Conservation (phyloP, 2,329 filamentous ascomycete genomes). For the Drechslerella coelobrocha region DNA sequence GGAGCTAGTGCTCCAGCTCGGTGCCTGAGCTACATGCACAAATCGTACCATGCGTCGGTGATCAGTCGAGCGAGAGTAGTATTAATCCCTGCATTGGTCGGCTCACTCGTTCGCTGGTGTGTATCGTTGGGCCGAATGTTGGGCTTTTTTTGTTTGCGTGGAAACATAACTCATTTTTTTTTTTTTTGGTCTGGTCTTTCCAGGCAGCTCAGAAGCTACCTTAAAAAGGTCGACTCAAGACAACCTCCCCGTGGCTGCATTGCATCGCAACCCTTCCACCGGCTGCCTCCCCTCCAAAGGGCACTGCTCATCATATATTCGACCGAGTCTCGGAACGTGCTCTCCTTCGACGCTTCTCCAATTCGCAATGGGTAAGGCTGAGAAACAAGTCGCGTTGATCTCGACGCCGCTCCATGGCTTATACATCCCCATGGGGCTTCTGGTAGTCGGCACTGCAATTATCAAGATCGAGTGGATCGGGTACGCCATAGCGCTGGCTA, state of each 20-base stretch:
- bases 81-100: too few relatives aligned
- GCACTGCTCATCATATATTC: too few relatives aligned
- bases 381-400: conserved; percentile 45
- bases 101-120: too few relatives aligned
- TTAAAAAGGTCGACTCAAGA: not conserved
- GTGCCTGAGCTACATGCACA: not conserved
- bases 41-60: not conserved
- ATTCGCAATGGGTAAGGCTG: conserved; percentile 34
- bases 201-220: not conserved
- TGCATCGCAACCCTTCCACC: conserved; percentile 9
- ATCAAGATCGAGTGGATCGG: conserved; percentile 79
- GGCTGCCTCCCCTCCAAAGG: too few relatives aligned
- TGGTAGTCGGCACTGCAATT: conserved; percentile 77
- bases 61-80: too few relatives aligned
- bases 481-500: conserved; percentile 72
- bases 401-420: conserved; percentile 66
- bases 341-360: not conserved
- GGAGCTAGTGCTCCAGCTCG: not conserved
- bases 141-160: not conserved
- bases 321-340: too few relatives aligned
- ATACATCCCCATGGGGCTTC: conserved; percentile 80
- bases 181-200: conserved; percentile 14
- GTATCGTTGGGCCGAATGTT: too few relatives aligned
- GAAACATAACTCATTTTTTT: conserved; percentile 23
- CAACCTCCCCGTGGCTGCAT: too few relatives aligned